Evolutionary conservation across 495 filamentous ascomycete species (phyloP).

Genomic region (Aspergillus egyptiacus): DNA sequence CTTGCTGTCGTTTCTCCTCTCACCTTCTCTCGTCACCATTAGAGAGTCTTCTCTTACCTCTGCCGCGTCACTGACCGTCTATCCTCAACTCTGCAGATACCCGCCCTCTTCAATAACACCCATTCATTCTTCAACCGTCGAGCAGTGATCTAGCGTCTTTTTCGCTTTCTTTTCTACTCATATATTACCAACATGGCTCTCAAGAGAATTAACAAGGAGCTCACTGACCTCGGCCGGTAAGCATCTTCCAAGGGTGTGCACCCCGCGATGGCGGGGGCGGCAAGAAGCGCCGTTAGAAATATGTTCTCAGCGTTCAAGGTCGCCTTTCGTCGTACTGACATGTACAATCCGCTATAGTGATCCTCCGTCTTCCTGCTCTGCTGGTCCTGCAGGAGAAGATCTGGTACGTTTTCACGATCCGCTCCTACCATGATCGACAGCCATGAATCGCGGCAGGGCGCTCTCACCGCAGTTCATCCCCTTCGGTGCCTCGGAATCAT

Average conservation of each 20-base stretch:
- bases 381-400: slow-evolving; percentile 93
- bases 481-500: background rate
- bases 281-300: background rate
- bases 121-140: slow-evolving; percentile 16
- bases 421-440: slow-evolving; percentile 8
- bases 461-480: slow-evolving; percentile 2
- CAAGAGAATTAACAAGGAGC: slow-evolving; percentile 99
- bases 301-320: background rate
- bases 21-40: background rate
- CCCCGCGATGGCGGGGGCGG: slow-evolving; percentile 19
- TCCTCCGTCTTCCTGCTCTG: slow-evolving; percentile 97
- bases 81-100: slow-evolving; percentile 13
- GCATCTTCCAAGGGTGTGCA: slow-evolving; percentile 18
- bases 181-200: slow-evolving; percentile 70
- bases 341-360: slow-evolving; percentile 53
- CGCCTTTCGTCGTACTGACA: background rate
- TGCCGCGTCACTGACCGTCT: slow-evolving; percentile 10
- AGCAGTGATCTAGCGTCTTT: slow-evolving; percentile 9
- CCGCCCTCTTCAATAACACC: slow-evolving; percentile 14
- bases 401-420: slow-evolving; percentile 59
- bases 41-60: background rate
- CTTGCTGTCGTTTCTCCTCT: background rate
- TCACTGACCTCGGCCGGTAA: slow-evolving; percentile 98
- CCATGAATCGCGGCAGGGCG: slow-evolving; percentile 22
- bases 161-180: slow-evolving; percentile 13